Percentiles rank a stretch among this genome's conserved stretches.
Evolutionary conservation across 768 basidiomycete species (phyloP).

Genomic region (Tulasnella sp.): DNA sequence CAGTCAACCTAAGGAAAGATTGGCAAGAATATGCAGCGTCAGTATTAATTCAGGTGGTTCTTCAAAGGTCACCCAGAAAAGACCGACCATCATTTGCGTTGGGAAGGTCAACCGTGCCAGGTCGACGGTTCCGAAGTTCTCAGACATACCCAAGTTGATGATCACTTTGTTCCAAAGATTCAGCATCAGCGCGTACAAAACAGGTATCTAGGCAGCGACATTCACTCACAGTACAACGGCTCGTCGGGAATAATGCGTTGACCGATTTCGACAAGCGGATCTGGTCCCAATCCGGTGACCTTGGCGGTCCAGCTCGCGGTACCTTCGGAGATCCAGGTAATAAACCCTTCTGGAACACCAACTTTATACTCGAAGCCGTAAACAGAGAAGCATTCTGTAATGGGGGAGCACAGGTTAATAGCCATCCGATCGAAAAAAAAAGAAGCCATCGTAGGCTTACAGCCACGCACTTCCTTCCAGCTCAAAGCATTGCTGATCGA

Average conservation of each 20-base stretch:
- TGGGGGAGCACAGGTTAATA: not conserved
- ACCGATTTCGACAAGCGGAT: slow-evolving; percentile 57
- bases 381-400: slow-evolving; percentile 50
- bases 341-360: slow-evolving; percentile 68
- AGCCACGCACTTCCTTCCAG: slow-evolving; percentile 28
- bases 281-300: slow-evolving; percentile 57
- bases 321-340: slow-evolving; percentile 68
- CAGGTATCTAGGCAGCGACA: not conserved
- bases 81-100: not conserved
- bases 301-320: slow-evolving; percentile 67
- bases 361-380: slow-evolving; percentile 83
- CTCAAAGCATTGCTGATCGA: slow-evolving; percentile 70
- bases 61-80: not conserved
- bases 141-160: slow-evolving; percentile 78
- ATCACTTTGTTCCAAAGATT: slow-evolving; percentile 53
- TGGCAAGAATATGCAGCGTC: slow-evolving; percentile 32
- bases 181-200: not conserved
- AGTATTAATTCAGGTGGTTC: not conserved
- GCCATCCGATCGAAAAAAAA: not conserved
- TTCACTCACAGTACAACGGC: slow-evolving; percentile 57
- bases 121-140: slow-evolving; percentile 64
- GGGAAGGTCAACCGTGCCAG: slow-evolving; percentile 8
- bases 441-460: not conserved
- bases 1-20: slow-evolving; percentile 81
- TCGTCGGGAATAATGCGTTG: slow-evolving; percentile 73